Evolutionary conservation across 2,329 filamentous ascomycete genomes (phyloP).

Genomic region (Xylaria hypoxylon): DNA sequence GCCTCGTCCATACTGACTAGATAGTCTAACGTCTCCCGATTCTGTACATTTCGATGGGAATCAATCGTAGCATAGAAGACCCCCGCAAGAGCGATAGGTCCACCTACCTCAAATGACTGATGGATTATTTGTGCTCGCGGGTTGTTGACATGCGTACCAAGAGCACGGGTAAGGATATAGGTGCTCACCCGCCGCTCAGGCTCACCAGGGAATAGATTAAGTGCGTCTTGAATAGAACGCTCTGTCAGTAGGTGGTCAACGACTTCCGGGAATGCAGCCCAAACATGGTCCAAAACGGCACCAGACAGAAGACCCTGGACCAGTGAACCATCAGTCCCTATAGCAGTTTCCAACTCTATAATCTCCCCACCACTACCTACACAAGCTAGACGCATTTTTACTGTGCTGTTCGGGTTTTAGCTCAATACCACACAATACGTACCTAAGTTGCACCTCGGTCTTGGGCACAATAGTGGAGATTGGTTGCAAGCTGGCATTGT

Average conservation of each 20-base stretch:
- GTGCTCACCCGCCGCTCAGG: background rate
- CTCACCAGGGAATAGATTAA: slow-evolving; percentile 1
- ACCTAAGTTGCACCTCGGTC: too few species aligned
- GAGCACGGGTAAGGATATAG: slow-evolving; percentile 1
- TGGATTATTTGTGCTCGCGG: background rate
- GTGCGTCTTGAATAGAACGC: background rate
- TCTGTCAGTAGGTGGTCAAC: background rate
- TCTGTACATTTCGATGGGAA: slow-evolving; percentile 7
- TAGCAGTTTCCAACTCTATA: background rate
- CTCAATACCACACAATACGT: too few species aligned
- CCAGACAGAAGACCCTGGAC: background rate
- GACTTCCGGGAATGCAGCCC: background rate
- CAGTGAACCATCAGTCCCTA: background rate
- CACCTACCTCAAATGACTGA: background rate
- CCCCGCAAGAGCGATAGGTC: slow-evolving; percentile 2
- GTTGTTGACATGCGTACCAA: background rate
- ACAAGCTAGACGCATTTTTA: slow-evolving; percentile 8
- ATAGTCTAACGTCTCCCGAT: slow-evolving; percentile 3
- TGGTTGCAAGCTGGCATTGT: too few species aligned
- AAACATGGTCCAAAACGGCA: too few species aligned
- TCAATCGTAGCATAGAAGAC: slow-evolving; percentile 15
- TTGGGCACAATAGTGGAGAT: too few species aligned
- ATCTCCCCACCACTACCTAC: background rate
- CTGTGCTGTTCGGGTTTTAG: too few species aligned
- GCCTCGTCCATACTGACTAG: background rate